phyloP scores from a whole-genome alignment of 2,329 filamentous ascomycete species.

The Sporothrix mexicana region DNA sequence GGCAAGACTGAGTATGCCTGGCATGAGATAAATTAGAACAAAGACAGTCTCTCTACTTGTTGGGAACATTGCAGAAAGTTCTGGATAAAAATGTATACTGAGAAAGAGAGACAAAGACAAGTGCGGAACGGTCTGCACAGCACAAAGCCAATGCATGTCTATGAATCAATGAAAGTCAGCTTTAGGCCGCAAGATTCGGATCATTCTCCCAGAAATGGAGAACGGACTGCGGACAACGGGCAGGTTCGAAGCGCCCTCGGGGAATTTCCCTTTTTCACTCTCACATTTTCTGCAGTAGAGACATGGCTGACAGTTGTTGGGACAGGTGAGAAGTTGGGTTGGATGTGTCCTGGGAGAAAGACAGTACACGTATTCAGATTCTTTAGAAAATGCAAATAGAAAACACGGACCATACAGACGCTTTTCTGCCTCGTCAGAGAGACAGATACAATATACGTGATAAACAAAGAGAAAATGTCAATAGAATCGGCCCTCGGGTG shows the following conservation, averaged over 20 bases:
- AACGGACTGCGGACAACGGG: background rate
- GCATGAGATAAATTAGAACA: constrained; percentile 4
- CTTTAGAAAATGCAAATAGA: too few relatives aligned
- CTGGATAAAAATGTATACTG: background rate
- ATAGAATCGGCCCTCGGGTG: background rate
- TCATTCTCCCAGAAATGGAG: background rate
- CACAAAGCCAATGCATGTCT: too few relatives aligned
- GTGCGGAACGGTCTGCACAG: background rate
- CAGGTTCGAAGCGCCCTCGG: background rate
- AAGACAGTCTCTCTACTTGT: background rate
- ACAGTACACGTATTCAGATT: too few relatives aligned
- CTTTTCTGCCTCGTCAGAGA: background rate
- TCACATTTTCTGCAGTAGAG: background rate
- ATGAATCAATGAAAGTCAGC: background rate
- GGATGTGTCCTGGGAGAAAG: too few relatives aligned
- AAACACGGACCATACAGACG: too few relatives aligned
- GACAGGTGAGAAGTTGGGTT: background rate
- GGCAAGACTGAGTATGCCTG: background rate
- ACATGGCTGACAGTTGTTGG: background rate
- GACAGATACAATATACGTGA: background rate
- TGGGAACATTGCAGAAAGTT: background rate
- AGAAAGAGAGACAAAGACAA: background rate
- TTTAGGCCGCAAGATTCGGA: background rate
- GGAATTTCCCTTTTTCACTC: background rate
- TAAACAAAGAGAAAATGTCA: background rate